Conservation (phyloP, 208 protist species). For the Crithidia bombi region DNA sequence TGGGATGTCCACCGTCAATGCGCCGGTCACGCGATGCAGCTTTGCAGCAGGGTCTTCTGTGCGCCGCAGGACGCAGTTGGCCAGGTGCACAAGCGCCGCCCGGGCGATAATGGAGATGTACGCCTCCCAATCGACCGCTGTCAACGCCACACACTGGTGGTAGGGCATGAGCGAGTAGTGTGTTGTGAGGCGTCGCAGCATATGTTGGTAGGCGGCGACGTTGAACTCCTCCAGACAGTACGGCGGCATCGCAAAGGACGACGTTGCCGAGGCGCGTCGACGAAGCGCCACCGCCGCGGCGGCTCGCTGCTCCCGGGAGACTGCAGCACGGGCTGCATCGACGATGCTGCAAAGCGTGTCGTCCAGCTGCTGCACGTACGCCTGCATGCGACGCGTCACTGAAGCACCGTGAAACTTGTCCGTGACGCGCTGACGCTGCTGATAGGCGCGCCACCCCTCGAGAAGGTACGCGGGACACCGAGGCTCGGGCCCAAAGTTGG, state of each 20-base stretch:
- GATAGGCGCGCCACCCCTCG: constrained; percentile 31
- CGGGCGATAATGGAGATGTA: constrained; percentile 67
- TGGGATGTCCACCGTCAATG: constrained; percentile 2
- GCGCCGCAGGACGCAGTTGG: constrained; percentile 26
- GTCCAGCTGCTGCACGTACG: constrained; percentile 25
- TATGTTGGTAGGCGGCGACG: constrained; percentile 24
- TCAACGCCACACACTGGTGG: constrained; percentile 51
- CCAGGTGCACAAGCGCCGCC: constrained; percentile 47
- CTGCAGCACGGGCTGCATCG: background rate
- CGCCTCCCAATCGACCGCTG: constrained; percentile 67
- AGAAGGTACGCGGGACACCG: constrained; percentile 25
- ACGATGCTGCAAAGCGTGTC: constrained; percentile 11
- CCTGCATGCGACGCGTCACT: constrained; percentile 15
- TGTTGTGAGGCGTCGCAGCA: constrained; percentile 36
- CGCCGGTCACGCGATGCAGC: no score
- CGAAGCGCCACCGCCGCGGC: background rate
- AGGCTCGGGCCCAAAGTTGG: constrained; percentile 38
- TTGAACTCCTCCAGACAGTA: constrained; percentile 34
- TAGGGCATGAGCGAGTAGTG: constrained; percentile 37
- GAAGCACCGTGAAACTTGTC: background rate
- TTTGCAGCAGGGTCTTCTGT: background rate
- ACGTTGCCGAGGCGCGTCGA: background rate
- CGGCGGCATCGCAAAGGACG: constrained; percentile 18
- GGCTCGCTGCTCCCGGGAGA: background rate
- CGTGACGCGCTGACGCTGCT: constrained; percentile 29